These are phyloP conservation scores for Coniochaeta prunicola DNA, from an alignment of 2,329 filamentous ascomycete species.

Conservation along the genomic window DNA sequence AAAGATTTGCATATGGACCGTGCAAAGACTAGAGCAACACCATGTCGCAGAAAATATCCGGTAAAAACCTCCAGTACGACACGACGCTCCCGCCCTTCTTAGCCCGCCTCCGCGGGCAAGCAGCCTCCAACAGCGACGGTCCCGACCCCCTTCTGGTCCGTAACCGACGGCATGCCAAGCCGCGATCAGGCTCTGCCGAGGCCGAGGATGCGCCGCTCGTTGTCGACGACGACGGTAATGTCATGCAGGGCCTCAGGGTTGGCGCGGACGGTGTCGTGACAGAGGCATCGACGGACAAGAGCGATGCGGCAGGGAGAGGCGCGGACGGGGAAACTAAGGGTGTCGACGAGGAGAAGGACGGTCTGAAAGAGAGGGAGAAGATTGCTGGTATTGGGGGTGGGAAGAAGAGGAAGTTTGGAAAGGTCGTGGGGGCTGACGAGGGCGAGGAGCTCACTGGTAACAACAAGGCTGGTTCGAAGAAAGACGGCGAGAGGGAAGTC, in stretches of 20 bases:
- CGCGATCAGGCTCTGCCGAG: slow-evolving; percentile 56
- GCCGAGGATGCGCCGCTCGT: slow-evolving; percentile 72
- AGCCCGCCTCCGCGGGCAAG: slow-evolving; percentile 45
- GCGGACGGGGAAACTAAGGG: slow-evolving; percentile 3
- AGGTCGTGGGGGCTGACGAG: slow-evolving; percentile 28
- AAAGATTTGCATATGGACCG: not conserved
- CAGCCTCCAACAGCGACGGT: slow-evolving; percentile 35
- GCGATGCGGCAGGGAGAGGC: slow-evolving; percentile 14
- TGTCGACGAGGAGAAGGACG: slow-evolving; percentile 20
- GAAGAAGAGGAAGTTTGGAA: slow-evolving; percentile 52
- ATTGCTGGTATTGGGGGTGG: slow-evolving; percentile 33
- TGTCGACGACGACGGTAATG: slow-evolving; percentile 65
- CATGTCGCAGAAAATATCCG: slow-evolving; percentile 47
- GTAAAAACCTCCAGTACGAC: slow-evolving; percentile 65
- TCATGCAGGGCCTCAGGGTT: slow-evolving; percentile 33
- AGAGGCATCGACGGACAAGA: slow-evolving; percentile 12
- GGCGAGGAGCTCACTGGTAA: slow-evolving; percentile 4
- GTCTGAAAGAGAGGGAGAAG: slow-evolving; percentile 17
- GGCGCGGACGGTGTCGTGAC: slow-evolving; percentile 35
- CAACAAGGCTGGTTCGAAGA: slow-evolving; percentile 9
- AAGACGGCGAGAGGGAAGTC: not conserved
- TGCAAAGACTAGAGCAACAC: not conserved
- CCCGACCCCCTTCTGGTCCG: slow-evolving; percentile 46
- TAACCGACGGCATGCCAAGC: slow-evolving; percentile 41
- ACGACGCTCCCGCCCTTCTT: slow-evolving; percentile 53